A percentile compares a stretch with the other conserved stretches of the same genome.
These are phyloP conservation scores for Clathrospora elynae DNA, from an alignment of 2,329 filamentous ascomycete genomes.

Conservation along the genomic window DNA sequence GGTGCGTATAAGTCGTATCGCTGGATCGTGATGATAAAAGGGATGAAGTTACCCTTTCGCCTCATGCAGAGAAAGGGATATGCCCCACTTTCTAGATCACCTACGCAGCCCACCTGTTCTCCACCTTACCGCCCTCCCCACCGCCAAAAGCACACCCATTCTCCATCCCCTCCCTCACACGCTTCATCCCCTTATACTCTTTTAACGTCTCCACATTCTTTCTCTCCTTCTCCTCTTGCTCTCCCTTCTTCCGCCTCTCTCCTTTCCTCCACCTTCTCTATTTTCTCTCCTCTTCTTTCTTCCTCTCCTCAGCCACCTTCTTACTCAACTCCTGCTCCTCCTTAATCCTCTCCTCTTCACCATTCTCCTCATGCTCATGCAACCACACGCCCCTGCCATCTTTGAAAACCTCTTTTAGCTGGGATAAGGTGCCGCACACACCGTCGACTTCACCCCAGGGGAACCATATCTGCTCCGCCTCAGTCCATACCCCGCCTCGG, in stretches of 20 bases:
- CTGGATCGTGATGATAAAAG: no score
- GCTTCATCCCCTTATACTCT: no score
- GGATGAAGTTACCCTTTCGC: no score
- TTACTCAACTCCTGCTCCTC: conserved; percentile 20
- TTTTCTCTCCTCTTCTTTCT: conserved; percentile 14
- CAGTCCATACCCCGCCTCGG: conserved; percentile 61
- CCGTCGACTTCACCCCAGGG: conserved; percentile 54
- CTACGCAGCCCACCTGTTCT: no score
- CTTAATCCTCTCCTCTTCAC: conserved; percentile 17
- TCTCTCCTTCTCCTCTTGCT: conserved; percentile 15
- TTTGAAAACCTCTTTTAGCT: conserved; percentile 54
- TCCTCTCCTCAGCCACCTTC: conserved; percentile 17
- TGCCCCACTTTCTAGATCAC: no score
- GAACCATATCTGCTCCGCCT: conserved; percentile 53
- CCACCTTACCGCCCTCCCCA: no score
- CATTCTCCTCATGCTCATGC: conserved; percentile 33
- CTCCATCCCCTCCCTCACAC: conserved; percentile 12
- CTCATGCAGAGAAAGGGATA: no score
- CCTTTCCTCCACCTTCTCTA: conserved; percentile 14
- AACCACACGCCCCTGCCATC: conserved; percentile 54
- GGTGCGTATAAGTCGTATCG: no score
- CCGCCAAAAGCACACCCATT: no score
- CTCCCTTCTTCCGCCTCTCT: conserved; percentile 20
- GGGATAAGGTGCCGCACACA: conserved; percentile 41
- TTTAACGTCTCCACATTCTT: conserved; percentile 14